phyloP scores from a whole-genome alignment of 768 basidiomycete species.

The Rhodocollybia butyracea region DNA sequence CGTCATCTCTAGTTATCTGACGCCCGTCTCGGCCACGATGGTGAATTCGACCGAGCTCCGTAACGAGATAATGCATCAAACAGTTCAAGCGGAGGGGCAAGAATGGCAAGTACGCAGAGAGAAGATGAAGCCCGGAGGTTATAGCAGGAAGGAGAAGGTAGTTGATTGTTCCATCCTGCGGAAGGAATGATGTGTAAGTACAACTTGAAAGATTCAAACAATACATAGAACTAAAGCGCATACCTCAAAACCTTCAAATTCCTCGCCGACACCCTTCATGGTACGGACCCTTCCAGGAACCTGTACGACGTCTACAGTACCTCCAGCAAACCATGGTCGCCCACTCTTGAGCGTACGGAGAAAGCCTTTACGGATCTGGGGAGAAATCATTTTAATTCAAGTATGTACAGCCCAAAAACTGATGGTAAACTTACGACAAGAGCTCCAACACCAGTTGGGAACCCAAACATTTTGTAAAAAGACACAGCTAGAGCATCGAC shows the following conservation, averaged over 20 bases:
- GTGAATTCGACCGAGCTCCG: slow-evolving; percentile 52
- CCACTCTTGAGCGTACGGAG: slow-evolving; percentile 49
- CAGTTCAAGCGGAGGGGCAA: slow-evolving; percentile 72
- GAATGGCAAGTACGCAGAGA: slow-evolving; percentile 76
- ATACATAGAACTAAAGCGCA: neutral
- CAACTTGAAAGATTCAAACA: neutral
- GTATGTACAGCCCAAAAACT: neutral
- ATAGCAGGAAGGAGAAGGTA: slow-evolving; percentile 76
- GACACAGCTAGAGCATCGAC: slow-evolving; percentile 83
- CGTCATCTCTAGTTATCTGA: neutral
- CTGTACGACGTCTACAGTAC: slow-evolving; percentile 79
- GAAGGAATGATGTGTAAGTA: neutral
- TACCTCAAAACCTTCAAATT: slow-evolving; percentile 63
- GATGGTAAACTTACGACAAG: slow-evolving; percentile 49
- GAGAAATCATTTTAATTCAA: neutral
- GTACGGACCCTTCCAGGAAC: slow-evolving; percentile 74
- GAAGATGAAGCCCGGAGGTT: slow-evolving; percentile 72
- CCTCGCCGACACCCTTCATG: slow-evolving; percentile 41
- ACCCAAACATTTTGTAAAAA: slow-evolving; percentile 91
- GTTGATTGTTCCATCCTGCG: slow-evolving; percentile 82
- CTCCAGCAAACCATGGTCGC: slow-evolving; percentile 79
- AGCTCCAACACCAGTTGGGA: slow-evolving; percentile 81
- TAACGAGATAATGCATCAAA: slow-evolving; percentile 59
- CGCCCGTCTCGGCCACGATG: slow-evolving; percentile 28
- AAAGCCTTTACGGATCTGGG: slow-evolving; percentile 51